Conservation (phyloP, 2,329 filamentous ascomycete species). For the Colletotrichum sp. region DNA sequence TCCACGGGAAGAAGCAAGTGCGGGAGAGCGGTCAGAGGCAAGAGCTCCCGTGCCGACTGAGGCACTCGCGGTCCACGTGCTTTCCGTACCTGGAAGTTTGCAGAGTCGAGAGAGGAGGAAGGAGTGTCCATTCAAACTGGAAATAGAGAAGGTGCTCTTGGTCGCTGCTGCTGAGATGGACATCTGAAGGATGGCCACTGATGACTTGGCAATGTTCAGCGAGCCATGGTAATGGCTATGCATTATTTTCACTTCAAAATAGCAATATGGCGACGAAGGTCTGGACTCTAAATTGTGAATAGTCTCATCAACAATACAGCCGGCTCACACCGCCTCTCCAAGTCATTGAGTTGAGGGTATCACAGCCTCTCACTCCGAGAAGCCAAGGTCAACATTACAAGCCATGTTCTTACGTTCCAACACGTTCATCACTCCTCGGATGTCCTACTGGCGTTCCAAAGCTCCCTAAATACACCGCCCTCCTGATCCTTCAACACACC, state of each 20-base stretch:
- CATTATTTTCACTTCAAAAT: background rate
- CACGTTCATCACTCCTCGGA: background rate
- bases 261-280: background rate
- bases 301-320: background rate
- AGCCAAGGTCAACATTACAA: background rate
- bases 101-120: background rate
- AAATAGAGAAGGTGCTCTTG: background rate
- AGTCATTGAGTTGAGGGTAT: background rate
- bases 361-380: background rate
- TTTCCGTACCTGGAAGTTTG: background rate
- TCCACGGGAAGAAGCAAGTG: background rate
- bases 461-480: background rate
- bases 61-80: background rate
- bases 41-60: background rate
- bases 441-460: slow-evolving; percentile 3
- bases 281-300: background rate
- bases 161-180: background rate
- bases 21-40: background rate
- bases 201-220: background rate
- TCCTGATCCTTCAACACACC: background rate
- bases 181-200: background rate
- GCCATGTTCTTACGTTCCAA: background rate
- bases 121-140: background rate
- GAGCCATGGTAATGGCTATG: background rate
- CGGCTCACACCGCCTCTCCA: background rate